phyloP scores from a whole-genome alignment of 306 rosid species.

The Vicia sativa region DNA sequence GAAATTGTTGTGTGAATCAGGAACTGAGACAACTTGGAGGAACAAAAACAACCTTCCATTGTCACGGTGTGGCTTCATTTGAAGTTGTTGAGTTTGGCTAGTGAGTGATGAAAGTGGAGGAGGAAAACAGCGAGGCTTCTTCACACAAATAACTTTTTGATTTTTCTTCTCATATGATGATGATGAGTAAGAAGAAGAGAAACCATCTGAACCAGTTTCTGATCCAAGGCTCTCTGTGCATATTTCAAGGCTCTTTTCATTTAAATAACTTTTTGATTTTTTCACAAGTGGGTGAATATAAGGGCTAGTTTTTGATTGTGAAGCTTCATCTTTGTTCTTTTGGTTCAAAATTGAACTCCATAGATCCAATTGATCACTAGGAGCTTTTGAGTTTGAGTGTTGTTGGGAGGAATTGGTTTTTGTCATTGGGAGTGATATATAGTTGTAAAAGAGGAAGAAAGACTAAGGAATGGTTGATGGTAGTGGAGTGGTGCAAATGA shows the following conservation, averaged over 20 bases:
- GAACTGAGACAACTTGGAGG: constrained; percentile 57
- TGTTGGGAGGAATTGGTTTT: constrained; percentile 56
- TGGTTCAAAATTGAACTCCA: constrained; percentile 67
- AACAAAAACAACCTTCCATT: constrained; percentile 66
- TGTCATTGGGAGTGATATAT: constrained; percentile 49
- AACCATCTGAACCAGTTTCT: constrained; percentile 78
- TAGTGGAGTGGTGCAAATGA: too few relatives aligned
- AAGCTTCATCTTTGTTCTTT: constrained; percentile 39
- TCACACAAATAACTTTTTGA: too few relatives aligned
- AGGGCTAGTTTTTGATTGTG: constrained; percentile 38
- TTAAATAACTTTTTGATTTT: constrained; percentile 53
- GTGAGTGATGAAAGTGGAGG: constrained; percentile 60
- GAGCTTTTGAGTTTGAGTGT: constrained; percentile 32
- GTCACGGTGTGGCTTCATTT: constrained; percentile 57
- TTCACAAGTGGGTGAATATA: constrained; percentile 78
- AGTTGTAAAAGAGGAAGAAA: constrained; percentile 34
- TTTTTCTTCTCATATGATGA: constrained; percentile 49
- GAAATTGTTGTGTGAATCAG: constrained; percentile 52
- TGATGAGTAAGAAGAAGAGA: constrained; percentile 47
- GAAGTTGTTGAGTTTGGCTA: constrained; percentile 38
- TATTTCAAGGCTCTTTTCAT: constrained; percentile 60
- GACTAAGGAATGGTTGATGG: constrained; percentile 45
- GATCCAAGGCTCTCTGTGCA: constrained; percentile 95
- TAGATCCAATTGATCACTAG: not conserved
- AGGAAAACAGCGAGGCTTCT: constrained; percentile 56